Evolutionary conservation across 495 filamentous ascomycete species (phyloP), one percentile per base, ranked within the genome.

Genomic region (Neohortaea acidophila): DNA sequence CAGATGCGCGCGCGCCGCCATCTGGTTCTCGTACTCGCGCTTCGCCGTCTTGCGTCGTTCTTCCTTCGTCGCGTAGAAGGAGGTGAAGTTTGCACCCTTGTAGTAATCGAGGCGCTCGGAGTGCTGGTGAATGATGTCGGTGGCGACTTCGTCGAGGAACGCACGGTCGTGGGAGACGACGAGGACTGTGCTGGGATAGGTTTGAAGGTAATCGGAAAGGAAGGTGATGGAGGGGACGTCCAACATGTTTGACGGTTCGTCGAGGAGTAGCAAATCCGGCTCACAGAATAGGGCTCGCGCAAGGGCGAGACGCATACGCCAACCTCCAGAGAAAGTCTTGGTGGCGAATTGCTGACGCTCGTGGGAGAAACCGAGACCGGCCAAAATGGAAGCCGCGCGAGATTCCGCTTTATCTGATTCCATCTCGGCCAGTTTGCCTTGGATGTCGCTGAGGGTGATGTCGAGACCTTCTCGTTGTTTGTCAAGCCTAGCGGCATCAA

Each of bases 201-300:
- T 65, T 54, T 93, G 84, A 4, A 99, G 80, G 51, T 99, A 99
- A 52, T 83, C 93, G 11, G 89, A 81, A 53, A 99, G 69, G 75
- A 96, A 99, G 36, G 89, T 93, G 49, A 96, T 96, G n/a, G 91
- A 96, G 5, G 89, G 91, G 44, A 96, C 89, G 60, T 99, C 89
- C 84, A 99, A 86, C 89, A 99, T 99, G 76, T 99, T 99, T 34
- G 91, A 96, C 55, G 89, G 89, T 73, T 97, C 87, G 63, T 97
- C 89, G 53, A 97, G 84, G 51, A 99, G 70, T 44, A 99, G 68
- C 17, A 99, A 64, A 62, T 99, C 89, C 23, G 89, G 89, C 58
- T 99, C 91, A 65, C 89, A 99, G 68, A 99, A 99, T 25, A 99
- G 69, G 8, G 89, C 89, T 67, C 89, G 70, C 4, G 89, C 89